Evolutionary conservation across 208 protist genomes (phyloP).

Genomic region (Acanthamoeba triangularis): DNA sequence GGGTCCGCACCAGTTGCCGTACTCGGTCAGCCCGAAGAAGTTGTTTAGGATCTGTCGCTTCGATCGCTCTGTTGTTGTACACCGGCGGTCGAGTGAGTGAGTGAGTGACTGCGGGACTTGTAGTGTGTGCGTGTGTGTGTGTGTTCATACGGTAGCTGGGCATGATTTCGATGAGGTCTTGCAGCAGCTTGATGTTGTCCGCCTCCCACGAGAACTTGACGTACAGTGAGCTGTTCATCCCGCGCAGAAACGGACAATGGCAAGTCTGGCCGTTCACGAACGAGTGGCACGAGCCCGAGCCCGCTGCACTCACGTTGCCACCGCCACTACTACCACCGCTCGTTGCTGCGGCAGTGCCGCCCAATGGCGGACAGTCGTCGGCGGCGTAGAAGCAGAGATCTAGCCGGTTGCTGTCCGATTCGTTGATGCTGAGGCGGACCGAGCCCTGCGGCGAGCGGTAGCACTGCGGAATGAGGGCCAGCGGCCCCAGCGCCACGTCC

Average conservation of each 20-base stretch:
- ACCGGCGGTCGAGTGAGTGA: not conserved
- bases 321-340: no score
- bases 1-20: constrained; percentile 58
- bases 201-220: constrained; percentile 9
- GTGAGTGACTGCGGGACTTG: no score
- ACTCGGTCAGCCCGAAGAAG: constrained; percentile 44
- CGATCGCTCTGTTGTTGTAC: not conserved
- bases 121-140: not conserved
- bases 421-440: not conserved
- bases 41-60: constrained; percentile 12
- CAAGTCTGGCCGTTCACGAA: constrained; percentile 1
- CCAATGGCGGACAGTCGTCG: not conserved
- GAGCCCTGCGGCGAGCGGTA: constrained; percentile 3
- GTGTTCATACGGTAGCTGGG: not conserved
- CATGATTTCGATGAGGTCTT: not conserved
- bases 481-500: not conserved
- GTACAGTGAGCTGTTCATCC: constrained; percentile 20
- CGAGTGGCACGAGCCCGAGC: not conserved
- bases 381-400: not conserved
- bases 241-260: not conserved
- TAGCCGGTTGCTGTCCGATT: not conserved
- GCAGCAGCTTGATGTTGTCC: not conserved
- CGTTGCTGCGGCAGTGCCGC: not conserved
- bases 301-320: not conserved
- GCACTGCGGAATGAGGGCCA: constrained; percentile 29